phyloP scores from a whole-genome alignment of 106 monocot genomes.

The Alisma plantagoaquatica region DNA sequence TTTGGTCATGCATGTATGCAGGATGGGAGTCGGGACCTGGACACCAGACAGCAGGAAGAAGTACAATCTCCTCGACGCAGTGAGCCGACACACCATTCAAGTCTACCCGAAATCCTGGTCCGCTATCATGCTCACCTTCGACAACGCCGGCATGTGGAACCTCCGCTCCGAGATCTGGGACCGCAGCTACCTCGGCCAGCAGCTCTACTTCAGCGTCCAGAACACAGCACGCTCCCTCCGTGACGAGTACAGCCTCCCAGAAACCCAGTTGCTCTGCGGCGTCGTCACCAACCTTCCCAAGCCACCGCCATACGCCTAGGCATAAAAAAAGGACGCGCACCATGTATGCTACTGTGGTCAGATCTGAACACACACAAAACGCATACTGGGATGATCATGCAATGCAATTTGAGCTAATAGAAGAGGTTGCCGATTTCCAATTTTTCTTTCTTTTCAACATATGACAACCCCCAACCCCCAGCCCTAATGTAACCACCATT shows the following conservation, averaged over 20 bases:
- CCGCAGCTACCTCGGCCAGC: slow-evolving; percentile 48
- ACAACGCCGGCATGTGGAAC: slow-evolving; percentile 67
- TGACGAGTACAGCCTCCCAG: slow-evolving; percentile 60
- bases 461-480: no score
- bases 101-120: slow-evolving; percentile 55
- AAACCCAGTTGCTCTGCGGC: slow-evolving; percentile 31
- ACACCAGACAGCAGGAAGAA: slow-evolving; percentile 22
- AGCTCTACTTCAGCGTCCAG: slow-evolving; percentile 53
- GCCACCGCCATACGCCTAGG: slow-evolving; percentile 37
- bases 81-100: slow-evolving; percentile 52
- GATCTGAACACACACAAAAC: no score
- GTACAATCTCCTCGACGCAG: slow-evolving; percentile 51
- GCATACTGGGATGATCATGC: no score
- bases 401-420: no score
- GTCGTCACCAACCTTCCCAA: slow-evolving; percentile 26
- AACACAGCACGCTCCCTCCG: slow-evolving; percentile 42
- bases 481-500: no score
- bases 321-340: no score
- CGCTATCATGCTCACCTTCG: slow-evolving; percentile 44
- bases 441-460: no score
- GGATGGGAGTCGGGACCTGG: slow-evolving; percentile 50
- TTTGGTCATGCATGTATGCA: no score
- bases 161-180: slow-evolving; percentile 42
- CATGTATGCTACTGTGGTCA: no score
- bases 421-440: no score